A percentile compares a stretch with the other conserved stretches of the same genome.
Conservation (phyloP, 768 basidiomycete species). For the Lactifluus echinatus region DNA sequence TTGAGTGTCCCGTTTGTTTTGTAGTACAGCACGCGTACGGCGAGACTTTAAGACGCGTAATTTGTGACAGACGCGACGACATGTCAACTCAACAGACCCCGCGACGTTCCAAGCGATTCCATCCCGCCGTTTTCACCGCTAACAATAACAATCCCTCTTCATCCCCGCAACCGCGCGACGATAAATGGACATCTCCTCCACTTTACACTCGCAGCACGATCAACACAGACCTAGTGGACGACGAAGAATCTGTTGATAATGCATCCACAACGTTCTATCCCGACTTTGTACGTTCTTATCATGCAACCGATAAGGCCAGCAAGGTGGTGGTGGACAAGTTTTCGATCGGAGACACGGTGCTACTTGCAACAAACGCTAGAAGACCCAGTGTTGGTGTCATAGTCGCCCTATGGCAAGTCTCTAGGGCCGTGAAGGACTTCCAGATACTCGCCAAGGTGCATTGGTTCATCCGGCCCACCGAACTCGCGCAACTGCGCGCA, state of each 20-base stretch:
- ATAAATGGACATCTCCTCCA: slow-evolving; percentile 13
- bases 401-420: slow-evolving; percentile 56
- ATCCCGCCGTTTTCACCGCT: slow-evolving; percentile 9
- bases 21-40: not conserved
- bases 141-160: not conserved
- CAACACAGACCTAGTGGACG: slow-evolving; percentile 18
- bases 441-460: slow-evolving; percentile 56
- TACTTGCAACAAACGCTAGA: slow-evolving; percentile 40
- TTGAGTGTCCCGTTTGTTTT: no score
- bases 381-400: slow-evolving; percentile 63
- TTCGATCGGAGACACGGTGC: slow-evolving; percentile 57
- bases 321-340: slow-evolving; percentile 30
- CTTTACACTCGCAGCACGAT: slow-evolving; percentile 11
- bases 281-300: slow-evolving; percentile 2
- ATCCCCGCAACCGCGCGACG: not conserved
- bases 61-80: no score
- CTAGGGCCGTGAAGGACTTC: slow-evolving; percentile 26
- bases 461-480: slow-evolving; percentile 65
- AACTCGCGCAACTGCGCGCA: slow-evolving; percentile 52
- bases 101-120: slow-evolving; percentile 18
- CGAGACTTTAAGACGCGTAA: no score
- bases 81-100: slow-evolving; percentile 9
- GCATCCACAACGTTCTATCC: slow-evolving; percentile 13
- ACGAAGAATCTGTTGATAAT: slow-evolving; percentile 5
- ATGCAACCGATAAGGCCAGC: not conserved